Evolutionary conservation across 768 basidiomycete species (phyloP).

Genomic region (Termitomyces sp.): DNA sequence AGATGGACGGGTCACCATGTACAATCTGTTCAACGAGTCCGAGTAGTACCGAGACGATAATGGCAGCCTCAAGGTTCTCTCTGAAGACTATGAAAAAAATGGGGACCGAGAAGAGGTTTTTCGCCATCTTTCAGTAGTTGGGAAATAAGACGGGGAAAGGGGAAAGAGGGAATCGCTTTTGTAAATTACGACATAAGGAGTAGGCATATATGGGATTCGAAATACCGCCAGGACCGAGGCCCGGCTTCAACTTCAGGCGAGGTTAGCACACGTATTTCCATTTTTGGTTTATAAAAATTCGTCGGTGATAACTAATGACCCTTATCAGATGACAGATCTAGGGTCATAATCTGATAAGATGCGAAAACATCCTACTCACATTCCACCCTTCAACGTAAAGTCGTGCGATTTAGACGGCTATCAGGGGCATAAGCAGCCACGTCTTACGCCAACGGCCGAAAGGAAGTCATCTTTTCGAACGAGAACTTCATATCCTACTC

Average conservation of each 20-base stretch:
- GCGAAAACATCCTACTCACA: background rate
- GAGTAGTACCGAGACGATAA: constrained; percentile 90
- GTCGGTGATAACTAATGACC: constrained; percentile 19
- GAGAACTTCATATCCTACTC: background rate
- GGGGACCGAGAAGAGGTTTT: constrained; percentile 79
- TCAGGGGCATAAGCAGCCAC: background rate
- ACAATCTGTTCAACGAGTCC: constrained; percentile 88
- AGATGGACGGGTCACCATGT: constrained; percentile 25
- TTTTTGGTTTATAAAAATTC: background rate
- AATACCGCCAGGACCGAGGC: background rate
- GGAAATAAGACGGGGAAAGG: constrained; percentile 9
- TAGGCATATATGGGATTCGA: constrained; percentile 4
- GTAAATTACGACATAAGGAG: background rate
- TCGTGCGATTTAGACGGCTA: background rate
- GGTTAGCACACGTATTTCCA: background rate
- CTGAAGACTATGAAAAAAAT: constrained; percentile 97
- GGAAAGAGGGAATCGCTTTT: background rate
- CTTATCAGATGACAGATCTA: constrained; percentile 21
- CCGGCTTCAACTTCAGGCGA: background rate
- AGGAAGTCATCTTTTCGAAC: background rate
- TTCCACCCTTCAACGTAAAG: background rate
- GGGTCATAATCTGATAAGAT: constrained; percentile 31
- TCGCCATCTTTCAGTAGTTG: constrained; percentile 44
- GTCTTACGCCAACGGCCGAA: background rate
- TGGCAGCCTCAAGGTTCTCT: constrained; percentile 88